phyloP scores from a whole-genome alignment of 371 early-diverging fungal genomes.

The Rhizomucor miehei region DNA sequence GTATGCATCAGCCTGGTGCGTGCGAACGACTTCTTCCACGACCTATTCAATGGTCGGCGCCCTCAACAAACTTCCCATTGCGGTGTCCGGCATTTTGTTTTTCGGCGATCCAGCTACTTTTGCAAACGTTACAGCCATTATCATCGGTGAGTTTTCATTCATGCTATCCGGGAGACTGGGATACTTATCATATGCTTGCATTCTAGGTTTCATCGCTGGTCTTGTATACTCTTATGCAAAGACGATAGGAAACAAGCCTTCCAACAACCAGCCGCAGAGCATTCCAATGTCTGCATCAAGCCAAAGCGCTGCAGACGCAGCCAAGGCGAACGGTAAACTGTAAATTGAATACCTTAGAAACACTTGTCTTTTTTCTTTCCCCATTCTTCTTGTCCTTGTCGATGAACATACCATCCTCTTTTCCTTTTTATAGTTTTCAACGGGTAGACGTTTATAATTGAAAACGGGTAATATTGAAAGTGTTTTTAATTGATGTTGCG shows the following conservation, averaged over 20 bases:
- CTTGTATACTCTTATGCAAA: conserved; percentile 81
- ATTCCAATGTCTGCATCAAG: conserved; percentile 38
- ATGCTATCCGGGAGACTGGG: too few species aligned
- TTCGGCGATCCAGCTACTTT: conserved; percentile 85
- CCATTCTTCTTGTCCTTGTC: too few species aligned
- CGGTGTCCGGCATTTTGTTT: conserved; percentile 93
- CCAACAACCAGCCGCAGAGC: conserved; percentile 43
- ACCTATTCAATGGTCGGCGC: conserved; percentile 99
- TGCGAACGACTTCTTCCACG: conserved; percentile 93
- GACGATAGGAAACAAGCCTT: conserved; percentile 12
- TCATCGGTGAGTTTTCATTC: conserved; percentile 45
- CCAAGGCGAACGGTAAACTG: conserved; percentile 27
- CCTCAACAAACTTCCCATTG: conserved; percentile 97
- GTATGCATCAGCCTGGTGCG: conserved; percentile 93
- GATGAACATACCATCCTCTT: too few species aligned
- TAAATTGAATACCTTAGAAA: conserved; percentile 5
- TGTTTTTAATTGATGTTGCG: too few species aligned
- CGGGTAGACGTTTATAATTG: too few species aligned
- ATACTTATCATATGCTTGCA: not conserved
- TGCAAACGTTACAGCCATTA: conserved; percentile 78
- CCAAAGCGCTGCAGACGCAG: conserved; percentile 29
- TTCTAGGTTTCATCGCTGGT: conserved; percentile 76
- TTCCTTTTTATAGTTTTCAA: too few species aligned
- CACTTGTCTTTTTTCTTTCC: too few species aligned
- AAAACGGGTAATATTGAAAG: too few species aligned